A percentile compares a stretch with the other conserved stretches of the same genome.
Conservation (phyloP, 169 alveolate genomes). For the Plasmodium knowlesi region DNA sequence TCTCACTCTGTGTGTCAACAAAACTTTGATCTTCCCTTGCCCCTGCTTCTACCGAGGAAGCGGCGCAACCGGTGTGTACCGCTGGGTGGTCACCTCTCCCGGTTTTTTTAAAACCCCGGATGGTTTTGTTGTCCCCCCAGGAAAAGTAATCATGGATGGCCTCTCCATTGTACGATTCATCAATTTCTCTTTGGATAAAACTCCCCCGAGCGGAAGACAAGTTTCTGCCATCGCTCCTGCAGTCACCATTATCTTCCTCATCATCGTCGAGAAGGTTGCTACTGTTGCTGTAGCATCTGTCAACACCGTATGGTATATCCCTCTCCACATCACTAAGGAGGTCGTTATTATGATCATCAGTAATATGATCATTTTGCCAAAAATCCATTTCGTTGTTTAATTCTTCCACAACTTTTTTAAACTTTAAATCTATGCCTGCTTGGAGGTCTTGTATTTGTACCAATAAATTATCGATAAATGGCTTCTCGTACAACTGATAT, state of each 20-base stretch:
- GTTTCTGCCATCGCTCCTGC: not conserved
- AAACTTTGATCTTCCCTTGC: not conserved
- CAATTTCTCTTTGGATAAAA: slow-evolving; percentile 47
- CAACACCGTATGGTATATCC: not conserved
- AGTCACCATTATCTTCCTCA: not conserved
- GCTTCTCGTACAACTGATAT: slow-evolving; percentile 50
- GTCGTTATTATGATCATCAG: slow-evolving; percentile 18
- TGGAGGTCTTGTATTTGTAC: slow-evolving; percentile 33
- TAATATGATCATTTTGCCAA: slow-evolving; percentile 67
- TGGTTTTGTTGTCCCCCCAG: not conserved
- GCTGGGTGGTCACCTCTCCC: not conserved
- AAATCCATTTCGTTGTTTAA: slow-evolving; percentile 67
- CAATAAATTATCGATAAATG: slow-evolving; percentile 66
- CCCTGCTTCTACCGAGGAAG: not conserved
- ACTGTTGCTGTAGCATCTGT: not conserved
- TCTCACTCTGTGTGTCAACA: not conserved
- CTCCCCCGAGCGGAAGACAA: not conserved
- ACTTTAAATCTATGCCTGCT: slow-evolving; percentile 21
- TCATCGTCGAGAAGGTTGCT: slow-evolving; percentile 14
- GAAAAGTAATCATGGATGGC: slow-evolving; percentile 55
- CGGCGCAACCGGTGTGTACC: not conserved
- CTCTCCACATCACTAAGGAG: not conserved
- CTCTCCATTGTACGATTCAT: slow-evolving; percentile 36
- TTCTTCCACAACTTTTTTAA: slow-evolving; percentile 66
- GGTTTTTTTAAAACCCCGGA: not conserved